Base-by-base conservation (phyloP, 345 rosid species). In the Hibiscus trionum region DNA sequence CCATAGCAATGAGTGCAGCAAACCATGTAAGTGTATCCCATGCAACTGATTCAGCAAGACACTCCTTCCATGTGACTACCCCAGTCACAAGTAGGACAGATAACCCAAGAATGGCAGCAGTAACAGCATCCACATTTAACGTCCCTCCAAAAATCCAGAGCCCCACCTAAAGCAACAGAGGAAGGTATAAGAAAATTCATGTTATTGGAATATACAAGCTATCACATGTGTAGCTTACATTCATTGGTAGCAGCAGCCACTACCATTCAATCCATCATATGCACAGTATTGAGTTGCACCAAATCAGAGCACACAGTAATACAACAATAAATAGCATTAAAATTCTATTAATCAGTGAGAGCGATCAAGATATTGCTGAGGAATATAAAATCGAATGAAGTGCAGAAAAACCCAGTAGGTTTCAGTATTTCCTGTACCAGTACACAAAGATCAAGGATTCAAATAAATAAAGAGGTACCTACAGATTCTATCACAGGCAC, bases 11-110 rank as follows among this genome's bases (percentile, higher is more conserved):
- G 61, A 95, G 97, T 64, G 99, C 99, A n/a, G 99, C 99, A 75
- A 95, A 95, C 99, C 99, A 95, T 3, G 98, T 95, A 56, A 95
- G 97, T 64, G 99, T 95, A 77, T 95, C 99, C 99, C 99, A 95
- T 58, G 99, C 99, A 29, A 95, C 98, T 1, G 94, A 69, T 84
- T 95, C 99, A 57, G 90, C 84, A 76, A 95, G 84, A 82, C 99
- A 95, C 70, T 96, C 99, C 79, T 96, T 96, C 99, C 99, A 96
- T 65, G 97, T 96, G 80, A 96, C 99, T 11, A 96, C 97, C 53
- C 98, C 98, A 19, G 91, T 88, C 73, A 86, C 79, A 57, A 96
- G 97, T 65, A 96, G 96, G 81, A 96, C 70, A 2, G 99, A 91
- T 64, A 96, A 80, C 75, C 99, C 99, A 77, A 96, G 96, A 88